phyloP scores from a whole-genome alignment of 805 yeast genomes.

The Groenewaldozyma salmanticensis region DNA sequence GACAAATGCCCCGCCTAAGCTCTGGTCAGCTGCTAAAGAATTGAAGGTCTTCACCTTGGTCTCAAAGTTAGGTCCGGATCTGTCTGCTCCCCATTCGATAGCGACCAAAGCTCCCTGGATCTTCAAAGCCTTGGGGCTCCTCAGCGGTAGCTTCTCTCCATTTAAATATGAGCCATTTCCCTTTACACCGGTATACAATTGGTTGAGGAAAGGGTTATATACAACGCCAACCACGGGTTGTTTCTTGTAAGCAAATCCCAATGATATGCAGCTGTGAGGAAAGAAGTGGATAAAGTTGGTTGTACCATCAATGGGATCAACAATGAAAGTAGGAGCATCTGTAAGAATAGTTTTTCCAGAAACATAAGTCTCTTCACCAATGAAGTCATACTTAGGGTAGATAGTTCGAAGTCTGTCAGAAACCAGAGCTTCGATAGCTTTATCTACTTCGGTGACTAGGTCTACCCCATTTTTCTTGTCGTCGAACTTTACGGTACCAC shows the following conservation, averaged over 20 bases:
- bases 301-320: conserved; percentile 60
- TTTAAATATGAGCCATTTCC: conserved; percentile 49
- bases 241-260: conserved; percentile 43
- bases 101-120: conserved; percentile 47
- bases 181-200: conserved; percentile 43
- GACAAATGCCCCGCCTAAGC: conserved; percentile 44
- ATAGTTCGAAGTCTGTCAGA: conserved; percentile 22
- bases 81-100: conserved; percentile 53
- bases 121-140: conserved; percentile 29
- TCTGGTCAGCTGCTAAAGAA: conserved; percentile 31
- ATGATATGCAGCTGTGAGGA: conserved; percentile 53
- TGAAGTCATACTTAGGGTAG: conserved; percentile 43
- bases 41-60: conserved; percentile 40
- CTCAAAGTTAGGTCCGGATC: conserved; percentile 42
- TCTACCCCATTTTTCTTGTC: conserved; percentile 54
- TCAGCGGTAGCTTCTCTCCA: conserved; percentile 32
- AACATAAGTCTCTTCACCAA: conserved; percentile 53
- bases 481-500: conserved; percentile 40
- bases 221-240: conserved; percentile 54
- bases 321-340: conserved; percentile 50
- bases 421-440: conserved; percentile 41
- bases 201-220: conserved; percentile 49
- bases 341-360: conserved; percentile 39
- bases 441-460: conserved; percentile 52
- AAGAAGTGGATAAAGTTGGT: conserved; percentile 55